Conservation (phyloP, 495 filamentous ascomycete genomes). For the Aspergillus ellipticus region DNA sequence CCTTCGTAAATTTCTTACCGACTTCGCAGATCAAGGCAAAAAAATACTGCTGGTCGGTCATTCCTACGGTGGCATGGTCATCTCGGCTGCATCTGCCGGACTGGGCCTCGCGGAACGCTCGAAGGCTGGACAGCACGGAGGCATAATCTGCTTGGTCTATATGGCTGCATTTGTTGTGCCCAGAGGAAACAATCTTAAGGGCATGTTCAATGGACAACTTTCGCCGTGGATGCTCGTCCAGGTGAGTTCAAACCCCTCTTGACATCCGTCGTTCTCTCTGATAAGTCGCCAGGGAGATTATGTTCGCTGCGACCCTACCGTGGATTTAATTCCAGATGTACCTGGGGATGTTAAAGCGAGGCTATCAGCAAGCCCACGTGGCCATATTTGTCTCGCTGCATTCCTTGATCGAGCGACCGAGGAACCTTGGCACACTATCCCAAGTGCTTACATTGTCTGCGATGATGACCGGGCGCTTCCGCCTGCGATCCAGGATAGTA, state of each 20-base stretch:
- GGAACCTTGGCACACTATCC: no score
- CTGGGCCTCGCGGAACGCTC: constrained; percentile 30
- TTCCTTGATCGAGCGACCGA: no score
- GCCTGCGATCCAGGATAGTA: no score
- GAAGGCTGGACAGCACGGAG: constrained; percentile 28
- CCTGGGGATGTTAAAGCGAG: no score
- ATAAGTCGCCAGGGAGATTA: not conserved
- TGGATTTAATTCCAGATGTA: no score
- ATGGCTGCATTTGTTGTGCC: constrained; percentile 32
- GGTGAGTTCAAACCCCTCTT: constrained; percentile 5
- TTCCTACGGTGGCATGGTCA: constrained; percentile 36
- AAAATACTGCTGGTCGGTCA: constrained; percentile 40
- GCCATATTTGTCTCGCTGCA: no score
- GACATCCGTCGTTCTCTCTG: no score
- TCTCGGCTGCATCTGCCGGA: constrained; percentile 38
- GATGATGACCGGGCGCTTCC: no score
- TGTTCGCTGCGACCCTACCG: no score
- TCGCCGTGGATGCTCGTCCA: constrained; percentile 20
- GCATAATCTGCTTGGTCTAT: constrained; percentile 39
- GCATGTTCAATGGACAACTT: constrained; percentile 19
- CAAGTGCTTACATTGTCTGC: no score
- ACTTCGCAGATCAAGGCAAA: constrained; percentile 8
- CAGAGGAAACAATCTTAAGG: constrained; percentile 20
- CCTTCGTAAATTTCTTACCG: constrained; percentile 8
- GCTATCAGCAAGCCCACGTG: no score